Percentiles rank a stretch among this genome's conserved stretches.
phyloP scores from a whole-genome alignment of 108 stramenopile species.

The Skeletonema potamos region DNA sequence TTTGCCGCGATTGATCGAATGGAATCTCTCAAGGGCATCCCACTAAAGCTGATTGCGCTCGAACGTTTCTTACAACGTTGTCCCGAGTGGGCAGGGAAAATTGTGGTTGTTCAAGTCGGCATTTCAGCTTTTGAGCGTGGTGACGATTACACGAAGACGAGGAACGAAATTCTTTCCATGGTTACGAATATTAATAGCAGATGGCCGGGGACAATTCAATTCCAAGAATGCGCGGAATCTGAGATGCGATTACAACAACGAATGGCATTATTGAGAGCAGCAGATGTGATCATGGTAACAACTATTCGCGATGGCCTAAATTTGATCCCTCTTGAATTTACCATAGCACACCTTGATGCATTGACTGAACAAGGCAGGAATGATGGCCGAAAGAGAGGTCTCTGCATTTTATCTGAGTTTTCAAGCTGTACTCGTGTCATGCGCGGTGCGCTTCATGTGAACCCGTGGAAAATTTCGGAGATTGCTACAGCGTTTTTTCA shows the following conservation, averaged over 20 bases:
- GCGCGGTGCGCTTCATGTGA: conserved; percentile 92
- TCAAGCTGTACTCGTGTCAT: conserved; percentile 94
- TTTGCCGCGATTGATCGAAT: conserved; percentile 93
- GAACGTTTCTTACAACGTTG: conserved; percentile 90
- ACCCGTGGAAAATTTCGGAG: conserved; percentile 92
- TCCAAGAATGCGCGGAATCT: conserved; percentile 82
- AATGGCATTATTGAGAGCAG: conserved; percentile 79
- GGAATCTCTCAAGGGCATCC: conserved; percentile 95
- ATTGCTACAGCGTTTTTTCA: conserved; percentile 78
- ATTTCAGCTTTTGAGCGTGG: conserved; percentile 86
- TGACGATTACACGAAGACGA: conserved; percentile 84
- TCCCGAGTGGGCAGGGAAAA: conserved; percentile 86
- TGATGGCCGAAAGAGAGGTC: conserved; percentile 86
- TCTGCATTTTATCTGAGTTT: conserved; percentile 87
- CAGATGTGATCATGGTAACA: conserved; percentile 90
- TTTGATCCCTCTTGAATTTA: conserved; percentile 94
- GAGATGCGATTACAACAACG: conserved; percentile 82
- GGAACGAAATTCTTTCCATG: conserved; percentile 77
- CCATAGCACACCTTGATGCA: conserved; percentile 94
- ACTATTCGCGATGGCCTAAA: conserved; percentile 97
- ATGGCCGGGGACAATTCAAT: conserved; percentile 89
- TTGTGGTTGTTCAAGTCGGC: conserved; percentile 95
- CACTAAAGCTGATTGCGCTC: conserved; percentile 93
- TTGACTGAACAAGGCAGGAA: conserved; percentile 65
- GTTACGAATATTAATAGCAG: conserved; percentile 80